Evolutionary conservation across 805 yeast species (phyloP).

Genomic region (Saccharomyces jurei): DNA sequence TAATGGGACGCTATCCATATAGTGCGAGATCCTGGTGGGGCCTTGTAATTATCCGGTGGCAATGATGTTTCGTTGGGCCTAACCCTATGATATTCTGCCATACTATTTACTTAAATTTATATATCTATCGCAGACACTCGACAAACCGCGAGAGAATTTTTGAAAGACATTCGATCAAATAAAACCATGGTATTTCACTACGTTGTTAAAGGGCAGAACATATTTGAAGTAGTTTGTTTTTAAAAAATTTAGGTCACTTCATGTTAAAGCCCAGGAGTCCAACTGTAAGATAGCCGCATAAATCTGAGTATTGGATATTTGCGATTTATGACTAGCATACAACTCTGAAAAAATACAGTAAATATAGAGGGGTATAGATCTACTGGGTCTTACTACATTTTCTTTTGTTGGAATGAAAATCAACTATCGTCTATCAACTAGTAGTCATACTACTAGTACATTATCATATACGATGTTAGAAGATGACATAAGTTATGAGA

Average conservation of each 20-base stretch:
- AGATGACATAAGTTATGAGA: too few relatives aligned
- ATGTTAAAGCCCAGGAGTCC: slow-evolving; percentile 35
- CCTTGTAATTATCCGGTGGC: slow-evolving; percentile 31
- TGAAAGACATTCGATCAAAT: slow-evolving; percentile 38
- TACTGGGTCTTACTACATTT: background rate
- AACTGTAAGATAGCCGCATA: slow-evolving; percentile 27
- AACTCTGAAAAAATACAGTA: slow-evolving; percentile 9
- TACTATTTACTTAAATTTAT: slow-evolving; percentile 45
- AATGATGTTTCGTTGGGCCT: slow-evolving; percentile 46
- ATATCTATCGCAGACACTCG: slow-evolving; percentile 45
- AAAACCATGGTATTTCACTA: slow-evolving; percentile 26
- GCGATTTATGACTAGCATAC: slow-evolving; percentile 14
- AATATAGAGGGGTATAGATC: background rate
- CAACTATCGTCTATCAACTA: too few relatives aligned
- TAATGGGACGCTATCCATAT: slow-evolving; percentile 19
- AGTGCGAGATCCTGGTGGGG: slow-evolving; percentile 5
- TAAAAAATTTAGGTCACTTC: slow-evolving; percentile 28
- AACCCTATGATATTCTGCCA: slow-evolving; percentile 45
- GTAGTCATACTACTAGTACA: too few relatives aligned
- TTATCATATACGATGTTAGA: too few relatives aligned
- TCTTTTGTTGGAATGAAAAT: too few relatives aligned
- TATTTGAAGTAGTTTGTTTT: slow-evolving; percentile 30
- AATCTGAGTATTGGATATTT: slow-evolving; percentile 35
- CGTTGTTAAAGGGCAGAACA: slow-evolving; percentile 24
- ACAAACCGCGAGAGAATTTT: slow-evolving; percentile 66